Evolutionary conservation across 2,329 filamentous ascomycete genomes (phyloP).

Genomic region (Hypoxylon sp.): DNA sequence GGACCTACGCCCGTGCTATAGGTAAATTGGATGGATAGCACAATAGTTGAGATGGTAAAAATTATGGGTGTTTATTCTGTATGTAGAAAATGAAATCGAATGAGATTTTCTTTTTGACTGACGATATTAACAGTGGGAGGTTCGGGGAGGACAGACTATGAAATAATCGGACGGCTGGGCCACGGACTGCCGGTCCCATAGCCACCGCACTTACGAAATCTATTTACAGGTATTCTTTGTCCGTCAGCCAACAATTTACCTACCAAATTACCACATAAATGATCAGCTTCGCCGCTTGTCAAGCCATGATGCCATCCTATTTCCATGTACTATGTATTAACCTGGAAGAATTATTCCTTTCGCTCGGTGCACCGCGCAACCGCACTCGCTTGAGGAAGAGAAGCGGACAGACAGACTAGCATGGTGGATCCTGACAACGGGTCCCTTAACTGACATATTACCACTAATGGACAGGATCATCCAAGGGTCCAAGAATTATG

Average conservation of each 20-base stretch:
- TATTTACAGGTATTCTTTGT: slow-evolving; percentile 27
- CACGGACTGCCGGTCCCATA: slow-evolving; percentile 29
- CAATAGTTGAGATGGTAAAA: slow-evolving; percentile 12
- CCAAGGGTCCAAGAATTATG: slow-evolving; percentile 30
- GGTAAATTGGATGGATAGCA: slow-evolving; percentile 5
- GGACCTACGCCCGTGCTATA: slow-evolving; percentile 2
- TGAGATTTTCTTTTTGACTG: slow-evolving; percentile 4
- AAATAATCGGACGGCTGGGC: slow-evolving; percentile 41
- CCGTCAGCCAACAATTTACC: slow-evolving; percentile 25
- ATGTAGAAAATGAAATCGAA: slow-evolving; percentile 18
- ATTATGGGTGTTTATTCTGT: slow-evolving; percentile 9
- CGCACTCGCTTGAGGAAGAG: slow-evolving; percentile 12
- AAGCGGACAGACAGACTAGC: slow-evolving; percentile 26
- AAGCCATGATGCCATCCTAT: slow-evolving; percentile 39
- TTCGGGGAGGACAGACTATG: slow-evolving; percentile 24
- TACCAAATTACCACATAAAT: slow-evolving; percentile 33
- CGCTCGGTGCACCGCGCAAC: slow-evolving; percentile 12
- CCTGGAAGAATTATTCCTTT: slow-evolving; percentile 21
- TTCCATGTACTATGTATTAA: slow-evolving; percentile 2
- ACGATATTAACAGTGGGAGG: slow-evolving; percentile 25
- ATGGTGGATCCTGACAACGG: slow-evolving; percentile 33
- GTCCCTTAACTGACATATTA: slow-evolving; percentile 23
- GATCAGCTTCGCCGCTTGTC: slow-evolving; percentile 32
- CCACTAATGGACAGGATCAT: slow-evolving; percentile 34
- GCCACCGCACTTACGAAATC: slow-evolving; percentile 34